Conservation (phyloP, 371 early-diverging fungal genomes). For the Mortierella sp. region DNA sequence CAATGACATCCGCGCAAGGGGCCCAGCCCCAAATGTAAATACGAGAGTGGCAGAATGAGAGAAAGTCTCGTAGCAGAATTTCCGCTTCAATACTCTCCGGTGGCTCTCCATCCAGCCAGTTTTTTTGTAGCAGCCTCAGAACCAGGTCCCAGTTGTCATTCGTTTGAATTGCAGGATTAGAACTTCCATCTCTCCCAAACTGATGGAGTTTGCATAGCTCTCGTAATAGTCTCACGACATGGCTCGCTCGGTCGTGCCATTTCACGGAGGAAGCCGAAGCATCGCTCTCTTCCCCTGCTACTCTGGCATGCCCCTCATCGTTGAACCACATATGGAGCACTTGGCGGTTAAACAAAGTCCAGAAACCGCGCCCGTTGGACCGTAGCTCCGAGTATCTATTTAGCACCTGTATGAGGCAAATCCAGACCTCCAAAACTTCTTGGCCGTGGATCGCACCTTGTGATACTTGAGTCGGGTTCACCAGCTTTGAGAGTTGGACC, state of each 20-base stretch:
- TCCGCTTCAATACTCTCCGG: constrained; percentile 7
- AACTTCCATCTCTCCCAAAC: constrained; percentile 39
- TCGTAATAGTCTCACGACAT: constrained; percentile 16
- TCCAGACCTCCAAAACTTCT: constrained; percentile 41
- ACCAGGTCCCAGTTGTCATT: constrained; percentile 42
- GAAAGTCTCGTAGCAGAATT: constrained; percentile 18
- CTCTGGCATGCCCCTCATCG: not conserved
- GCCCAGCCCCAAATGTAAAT: constrained; percentile 32
- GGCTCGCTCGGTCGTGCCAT: constrained; percentile 1
- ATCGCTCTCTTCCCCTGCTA: not conserved
- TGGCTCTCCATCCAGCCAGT: constrained; percentile 4
- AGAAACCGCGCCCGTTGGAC: constrained; percentile 8
- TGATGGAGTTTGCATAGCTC: constrained; percentile 38
- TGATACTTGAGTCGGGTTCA: not conserved
- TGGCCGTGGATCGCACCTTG: constrained; percentile 15
- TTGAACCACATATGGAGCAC: constrained; percentile 13
- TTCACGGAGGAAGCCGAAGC: not conserved
- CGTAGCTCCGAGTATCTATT: constrained; percentile 4
- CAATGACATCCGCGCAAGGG: constrained; percentile 12
- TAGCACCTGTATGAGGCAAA: constrained; percentile 34
- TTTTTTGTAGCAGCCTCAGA: constrained; percentile 20
- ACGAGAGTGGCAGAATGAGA: constrained; percentile 27
- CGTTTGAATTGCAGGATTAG: constrained; percentile 8
- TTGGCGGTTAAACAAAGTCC: constrained; percentile 32
- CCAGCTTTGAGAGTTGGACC: not conserved